phyloP scores from a whole-genome alignment of 2,329 filamentous ascomycete genomes.

The Aspergillus hiratsukae region DNA sequence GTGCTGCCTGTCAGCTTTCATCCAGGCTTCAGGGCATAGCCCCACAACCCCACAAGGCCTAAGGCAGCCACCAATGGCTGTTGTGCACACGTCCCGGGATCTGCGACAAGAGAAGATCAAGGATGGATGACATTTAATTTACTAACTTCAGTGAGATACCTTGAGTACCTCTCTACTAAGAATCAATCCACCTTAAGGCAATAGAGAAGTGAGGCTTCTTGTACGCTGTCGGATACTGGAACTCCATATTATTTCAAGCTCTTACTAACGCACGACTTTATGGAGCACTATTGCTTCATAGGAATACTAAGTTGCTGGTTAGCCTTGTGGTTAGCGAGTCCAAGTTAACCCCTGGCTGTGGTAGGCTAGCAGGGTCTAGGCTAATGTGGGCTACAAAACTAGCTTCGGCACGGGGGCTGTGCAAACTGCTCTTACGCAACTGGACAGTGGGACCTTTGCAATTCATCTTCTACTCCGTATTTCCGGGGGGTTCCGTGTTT shows the following conservation, averaged over 20 bases:
- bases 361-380: slow-evolving; percentile 1
- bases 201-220: background rate
- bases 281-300: no score
- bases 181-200: background rate
- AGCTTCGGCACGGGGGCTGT: slow-evolving; percentile 24
- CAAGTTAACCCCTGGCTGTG: background rate
- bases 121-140: slow-evolving; percentile 4
- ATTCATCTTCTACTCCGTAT: background rate
- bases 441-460: slow-evolving; percentile 1
- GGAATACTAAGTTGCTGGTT: no score
- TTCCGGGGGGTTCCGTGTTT: background rate
- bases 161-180: background rate
- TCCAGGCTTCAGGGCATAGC: slow-evolving; percentile 12
- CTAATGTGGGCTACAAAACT: slow-evolving; percentile 16
- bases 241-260: background rate
- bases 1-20: slow-evolving; percentile 11
- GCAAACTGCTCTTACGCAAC: slow-evolving; percentile 25
- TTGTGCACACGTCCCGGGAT: slow-evolving; percentile 7
- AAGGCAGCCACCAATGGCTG: slow-evolving; percentile 11
- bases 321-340: background rate
- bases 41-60: slow-evolving; percentile 21
- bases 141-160: background rate
- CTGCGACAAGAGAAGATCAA: slow-evolving; percentile 16
- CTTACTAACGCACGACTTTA: background rate
- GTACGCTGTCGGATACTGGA: background rate